Evolutionary conservation across 176 grass and related monocot genomes (phyloP).

Genomic region (Oryza australiensis): DNA sequence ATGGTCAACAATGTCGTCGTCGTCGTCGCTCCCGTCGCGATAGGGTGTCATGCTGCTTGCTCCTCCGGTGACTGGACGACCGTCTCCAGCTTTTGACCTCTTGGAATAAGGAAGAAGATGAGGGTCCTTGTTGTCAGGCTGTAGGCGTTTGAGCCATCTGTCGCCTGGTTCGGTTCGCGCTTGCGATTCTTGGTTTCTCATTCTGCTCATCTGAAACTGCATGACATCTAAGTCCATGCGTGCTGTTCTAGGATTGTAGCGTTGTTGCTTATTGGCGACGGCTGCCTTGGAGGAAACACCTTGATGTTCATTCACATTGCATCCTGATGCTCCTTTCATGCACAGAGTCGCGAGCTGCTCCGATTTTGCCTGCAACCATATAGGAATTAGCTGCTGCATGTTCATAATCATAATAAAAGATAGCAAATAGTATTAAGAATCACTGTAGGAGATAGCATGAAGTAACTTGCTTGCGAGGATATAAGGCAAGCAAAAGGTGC

Average conservation of each 20-base stretch:
- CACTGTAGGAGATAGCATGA: neutral
- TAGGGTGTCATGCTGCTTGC: neutral
- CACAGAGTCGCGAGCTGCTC: slow-evolving; percentile 5
- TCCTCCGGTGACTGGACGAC: slow-evolving; percentile 9
- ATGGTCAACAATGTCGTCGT: neutral
- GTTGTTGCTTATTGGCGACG: slow-evolving; percentile 2
- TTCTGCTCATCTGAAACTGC: slow-evolving; percentile 31
- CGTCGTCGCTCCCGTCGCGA: neutral
- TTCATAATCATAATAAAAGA: neutral
- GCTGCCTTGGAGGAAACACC: slow-evolving; percentile 25
- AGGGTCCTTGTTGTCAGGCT: slow-evolving; percentile 18
- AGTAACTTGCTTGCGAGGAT: neutral
- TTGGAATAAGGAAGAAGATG: slow-evolving; percentile 33
- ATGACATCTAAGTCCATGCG: slow-evolving; percentile 30
- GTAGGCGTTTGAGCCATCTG: slow-evolving; percentile 69
- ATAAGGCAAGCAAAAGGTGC: neutral
- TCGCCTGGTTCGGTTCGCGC: slow-evolving; percentile 7
- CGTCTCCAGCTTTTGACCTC: slow-evolving; percentile 31
- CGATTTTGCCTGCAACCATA: neutral
- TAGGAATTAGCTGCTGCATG: neutral
- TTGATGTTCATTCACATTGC: neutral
- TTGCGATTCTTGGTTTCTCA: slow-evolving; percentile 29
- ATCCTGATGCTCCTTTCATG: neutral
- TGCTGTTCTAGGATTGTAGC: slow-evolving; percentile 15
- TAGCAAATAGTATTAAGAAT: neutral